A percentile compares a stretch with the other conserved stretches of the same genome.
Evolutionary conservation across 2,329 filamentous ascomycete genomes (phyloP).

Genomic region (Diaporthe destruens): DNA sequence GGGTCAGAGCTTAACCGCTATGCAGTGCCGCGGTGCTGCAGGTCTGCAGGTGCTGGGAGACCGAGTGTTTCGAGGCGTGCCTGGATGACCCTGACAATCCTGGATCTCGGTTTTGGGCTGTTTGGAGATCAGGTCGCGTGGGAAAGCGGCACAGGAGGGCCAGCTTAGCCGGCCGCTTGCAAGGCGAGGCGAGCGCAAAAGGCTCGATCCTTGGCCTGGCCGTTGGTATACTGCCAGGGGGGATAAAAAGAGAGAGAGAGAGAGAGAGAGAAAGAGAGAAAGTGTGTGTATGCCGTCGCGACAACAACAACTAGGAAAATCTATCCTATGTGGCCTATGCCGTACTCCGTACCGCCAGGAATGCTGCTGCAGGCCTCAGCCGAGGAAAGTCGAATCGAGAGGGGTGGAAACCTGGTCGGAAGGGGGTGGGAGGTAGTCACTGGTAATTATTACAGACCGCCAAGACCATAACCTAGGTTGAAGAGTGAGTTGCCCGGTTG

Average conservation of each 20-base stretch:
- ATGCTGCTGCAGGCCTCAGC: slow-evolving; percentile 4
- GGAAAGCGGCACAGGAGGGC: slow-evolving; percentile 24
- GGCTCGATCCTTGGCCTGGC: background rate
- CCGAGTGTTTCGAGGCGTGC: slow-evolving; percentile 39
- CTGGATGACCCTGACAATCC: slow-evolving; percentile 40
- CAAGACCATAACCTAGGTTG: slow-evolving; percentile 19
- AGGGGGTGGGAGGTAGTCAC: background rate
- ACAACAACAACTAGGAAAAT: background rate
- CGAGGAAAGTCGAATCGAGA: slow-evolving; percentile 2
- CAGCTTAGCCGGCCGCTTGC: background rate
- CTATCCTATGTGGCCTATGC: slow-evolving; percentile 5
- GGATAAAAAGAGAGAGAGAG: too few species aligned
- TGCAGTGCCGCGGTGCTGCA: slow-evolving; percentile 24
- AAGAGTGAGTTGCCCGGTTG: slow-evolving; percentile 31
- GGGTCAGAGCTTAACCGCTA: slow-evolving; percentile 27
- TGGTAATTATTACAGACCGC: slow-evolving; percentile 18
- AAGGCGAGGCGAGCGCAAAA: slow-evolving; percentile 13
- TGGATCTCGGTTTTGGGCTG: slow-evolving; percentile 29
- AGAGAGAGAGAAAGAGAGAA: too few species aligned
- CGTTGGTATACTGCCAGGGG: background rate
- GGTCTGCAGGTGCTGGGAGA: slow-evolving; percentile 37
- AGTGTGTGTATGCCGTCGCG: background rate
- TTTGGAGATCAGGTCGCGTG: slow-evolving; percentile 28
- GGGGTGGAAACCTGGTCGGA: background rate
- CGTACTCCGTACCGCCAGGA: background rate